Conservation (phyloP, 2,329 filamentous ascomycete species). For the Reticulascus tulasneorum region DNA sequence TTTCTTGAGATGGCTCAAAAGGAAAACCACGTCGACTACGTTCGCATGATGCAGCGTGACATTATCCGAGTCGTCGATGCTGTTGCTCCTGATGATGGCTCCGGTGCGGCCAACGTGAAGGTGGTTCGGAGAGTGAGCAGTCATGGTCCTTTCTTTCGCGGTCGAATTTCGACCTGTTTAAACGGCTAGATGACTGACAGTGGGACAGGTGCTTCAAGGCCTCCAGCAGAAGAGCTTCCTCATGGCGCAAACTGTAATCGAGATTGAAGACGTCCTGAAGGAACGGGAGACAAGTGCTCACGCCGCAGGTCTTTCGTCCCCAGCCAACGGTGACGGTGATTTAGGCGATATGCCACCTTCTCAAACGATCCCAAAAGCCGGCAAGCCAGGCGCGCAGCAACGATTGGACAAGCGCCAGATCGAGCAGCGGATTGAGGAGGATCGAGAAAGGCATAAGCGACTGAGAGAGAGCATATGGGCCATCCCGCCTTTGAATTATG, state of each 20-base stretch:
- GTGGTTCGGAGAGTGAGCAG: conserved; percentile 72
- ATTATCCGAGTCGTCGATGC: conserved; percentile 89
- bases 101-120: conserved; percentile 89
- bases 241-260: conserved; percentile 66
- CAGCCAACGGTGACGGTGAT: conserved; percentile 37
- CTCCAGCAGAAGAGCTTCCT: conserved; percentile 70
- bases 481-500: conserved; percentile 59
- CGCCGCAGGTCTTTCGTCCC: conserved; percentile 50
- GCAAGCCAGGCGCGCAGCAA: conserved; percentile 25
- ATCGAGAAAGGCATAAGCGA: conserved; percentile 90
- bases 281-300: conserved; percentile 66
- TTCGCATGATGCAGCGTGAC: conserved; percentile 92
- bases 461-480: conserved; percentile 92
- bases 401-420: conserved; percentile 79
- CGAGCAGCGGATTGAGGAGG: conserved; percentile 95
- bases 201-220: conserved; percentile 58
- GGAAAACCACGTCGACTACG: conserved; percentile 74
- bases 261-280: conserved; percentile 80
- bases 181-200: conserved; percentile 4
- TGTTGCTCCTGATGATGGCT: conserved; percentile 81
- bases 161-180: neutral
- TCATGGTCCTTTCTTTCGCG: too few species aligned
- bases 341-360: conserved; percentile 37
- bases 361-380: conserved; percentile 33
- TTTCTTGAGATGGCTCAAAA: conserved; percentile 82